Base-by-base conservation (phyloP, 176 grass and related monocot genomes). In the Hyparrhenia diplandra region DNA sequence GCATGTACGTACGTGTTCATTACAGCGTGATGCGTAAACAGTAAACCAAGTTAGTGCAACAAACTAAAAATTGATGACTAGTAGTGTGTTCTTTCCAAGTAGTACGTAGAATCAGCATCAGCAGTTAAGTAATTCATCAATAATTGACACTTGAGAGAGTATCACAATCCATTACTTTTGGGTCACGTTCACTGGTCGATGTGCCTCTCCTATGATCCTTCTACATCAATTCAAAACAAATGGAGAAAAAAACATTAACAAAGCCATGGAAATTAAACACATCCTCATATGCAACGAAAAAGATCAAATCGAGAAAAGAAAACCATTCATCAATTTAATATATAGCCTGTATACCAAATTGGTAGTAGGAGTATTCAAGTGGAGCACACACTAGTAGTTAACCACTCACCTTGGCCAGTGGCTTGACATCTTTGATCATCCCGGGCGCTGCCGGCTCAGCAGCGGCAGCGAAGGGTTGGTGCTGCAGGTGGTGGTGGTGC, bases 171-270 rank as follows among this genome's bases (percentile, higher is more conserved):
- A 30, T 82, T 84, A 99, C 96, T 90, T 99, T 99, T 21, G 96
- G 85, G 75, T 99, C 92, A 16, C 95, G 92, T 81, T 93, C 95
- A 29, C 78, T 71, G 8, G 64, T 88, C 4, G 87, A 84, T 73
- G 65, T 57, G 13, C 80, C 74, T 72, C 85, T 95, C 82, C n/a
- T 93, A 71, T 91, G 90, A 77, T 95, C 96, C 80, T 95, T 99
- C 96, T 99, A 76, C 61, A 83, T 29, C 8, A 60, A 80, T 21
- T 21, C 24, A 36, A 36, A 62, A 4, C 4, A 36, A 36, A 36
- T 36, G 35, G 35, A 36, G 35, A 36, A 36, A 36, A 36, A 6
- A 36, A 36, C 35, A 6, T 36, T 6, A 36, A 36, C 35, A 36
- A 36, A 36, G 35, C 35, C 35, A 36, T 6, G 5, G 12, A 34